These are phyloP conservation scores for Leptomonas pyrrhocoris DNA, from an alignment of 208 protist genomes.

Conservation along the genomic window DNA sequence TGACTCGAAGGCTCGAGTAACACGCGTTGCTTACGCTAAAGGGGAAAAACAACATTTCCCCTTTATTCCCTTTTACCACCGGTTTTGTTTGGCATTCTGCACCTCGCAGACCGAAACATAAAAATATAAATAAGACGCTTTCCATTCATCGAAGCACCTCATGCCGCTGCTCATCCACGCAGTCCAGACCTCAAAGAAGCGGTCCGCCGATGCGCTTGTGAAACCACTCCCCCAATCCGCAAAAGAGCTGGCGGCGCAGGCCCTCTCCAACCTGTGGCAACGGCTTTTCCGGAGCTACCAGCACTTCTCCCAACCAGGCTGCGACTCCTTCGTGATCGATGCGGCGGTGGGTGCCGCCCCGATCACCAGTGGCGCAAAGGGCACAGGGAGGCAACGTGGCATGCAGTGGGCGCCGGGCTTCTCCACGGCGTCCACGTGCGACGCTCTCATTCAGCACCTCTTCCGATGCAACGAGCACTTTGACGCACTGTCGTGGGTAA, in stretches of 20 bases:
- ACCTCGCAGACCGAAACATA: background rate
- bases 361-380: background rate
- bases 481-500: slow-evolving; percentile 64
- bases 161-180: slow-evolving; percentile 29
- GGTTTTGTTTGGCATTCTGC: background rate
- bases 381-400: background rate
- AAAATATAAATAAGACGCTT: background rate
- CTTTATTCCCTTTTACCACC: too few species aligned
- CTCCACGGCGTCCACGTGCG: slow-evolving; percentile 12
- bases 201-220: background rate
- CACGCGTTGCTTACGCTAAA: too few species aligned
- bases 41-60: too few species aligned
- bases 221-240: slow-evolving; percentile 13
- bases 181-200: background rate
- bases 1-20: too few species aligned
- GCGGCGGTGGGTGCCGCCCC: background rate
- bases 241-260: slow-evolving; percentile 18
- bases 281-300: slow-evolving; percentile 38
- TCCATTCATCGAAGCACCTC: background rate
- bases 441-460: slow-evolving; percentile 68
- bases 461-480: slow-evolving; percentile 53
- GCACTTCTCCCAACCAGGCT: slow-evolving; percentile 32
- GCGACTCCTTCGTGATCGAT: slow-evolving; percentile 25
- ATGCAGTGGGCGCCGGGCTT: slow-evolving; percentile 39
- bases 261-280: slow-evolving; percentile 31